Conservation (phyloP, 2,329 filamentous ascomycete species). For the Clonostachys sp. region DNA sequence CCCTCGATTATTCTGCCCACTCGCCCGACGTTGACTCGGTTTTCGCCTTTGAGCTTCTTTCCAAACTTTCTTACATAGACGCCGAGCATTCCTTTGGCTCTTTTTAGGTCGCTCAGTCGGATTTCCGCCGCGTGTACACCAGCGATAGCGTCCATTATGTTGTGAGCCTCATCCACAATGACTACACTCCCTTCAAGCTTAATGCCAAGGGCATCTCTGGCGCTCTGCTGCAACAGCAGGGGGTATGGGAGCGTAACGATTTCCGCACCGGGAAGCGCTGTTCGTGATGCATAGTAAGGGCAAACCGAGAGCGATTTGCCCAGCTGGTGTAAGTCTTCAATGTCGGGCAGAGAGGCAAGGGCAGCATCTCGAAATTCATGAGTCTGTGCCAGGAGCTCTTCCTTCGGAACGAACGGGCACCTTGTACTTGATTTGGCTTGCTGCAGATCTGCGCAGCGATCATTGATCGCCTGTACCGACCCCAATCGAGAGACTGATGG, state of each 20-base stretch:
- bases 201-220: slow-evolving; percentile 81
- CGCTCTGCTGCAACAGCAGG: slow-evolving; percentile 78
- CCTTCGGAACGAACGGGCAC: slow-evolving; percentile 74
- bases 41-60: slow-evolving; percentile 83
- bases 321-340: slow-evolving; percentile 79
- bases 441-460: slow-evolving; percentile 86
- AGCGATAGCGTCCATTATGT: slow-evolving; percentile 91
- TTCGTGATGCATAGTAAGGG: slow-evolving; percentile 92
- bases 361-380: slow-evolving; percentile 82
- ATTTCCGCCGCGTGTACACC: slow-evolving; percentile 81
- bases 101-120: slow-evolving; percentile 65
- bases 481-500: slow-evolving; percentile 69
- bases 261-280: slow-evolving; percentile 77
- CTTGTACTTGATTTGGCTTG: slow-evolving; percentile 55
- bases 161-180: slow-evolving; percentile 97
- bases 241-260: slow-evolving; percentile 93
- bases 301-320: slow-evolving; percentile 79
- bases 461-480: slow-evolving; percentile 80
- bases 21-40: slow-evolving; percentile 86
- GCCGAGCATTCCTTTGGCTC: slow-evolving; percentile 70
- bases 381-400: slow-evolving; percentile 66
- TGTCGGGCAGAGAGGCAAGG: slow-evolving; percentile 82
- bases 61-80: slow-evolving; percentile 85
- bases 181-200: slow-evolving; percentile 84
- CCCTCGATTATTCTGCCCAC: slow-evolving; percentile 80